A percentile compares a stretch with the other conserved stretches of the same genome.
phyloP scores from a whole-genome alignment of 768 basidiomycete genomes.

The Kwoniella shandongensis region DNA sequence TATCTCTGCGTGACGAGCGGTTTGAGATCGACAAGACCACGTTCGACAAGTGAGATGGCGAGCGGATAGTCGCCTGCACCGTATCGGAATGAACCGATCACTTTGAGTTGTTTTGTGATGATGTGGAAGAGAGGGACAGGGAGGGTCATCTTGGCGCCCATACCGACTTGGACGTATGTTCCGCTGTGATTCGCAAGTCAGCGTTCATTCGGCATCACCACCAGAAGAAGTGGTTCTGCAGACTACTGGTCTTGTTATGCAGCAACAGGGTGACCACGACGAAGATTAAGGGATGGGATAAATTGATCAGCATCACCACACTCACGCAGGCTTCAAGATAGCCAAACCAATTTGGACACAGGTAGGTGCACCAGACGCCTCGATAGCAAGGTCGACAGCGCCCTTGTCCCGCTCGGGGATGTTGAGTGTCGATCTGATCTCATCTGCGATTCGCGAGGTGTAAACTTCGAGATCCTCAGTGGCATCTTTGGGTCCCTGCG shows the following conservation, averaged over 20 bases:
- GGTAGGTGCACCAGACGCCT: constrained; percentile 86
- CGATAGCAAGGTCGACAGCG: constrained; percentile 79
- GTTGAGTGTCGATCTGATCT: constrained; percentile 58
- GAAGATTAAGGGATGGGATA: too few relatives aligned
- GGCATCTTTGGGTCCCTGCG: constrained; percentile 14
- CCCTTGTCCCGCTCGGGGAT: constrained; percentile 70
- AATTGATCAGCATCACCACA: too few relatives aligned
- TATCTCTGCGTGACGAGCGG: constrained; percentile 76
- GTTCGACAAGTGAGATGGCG: constrained; percentile 77
- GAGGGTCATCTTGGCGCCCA: constrained; percentile 72
- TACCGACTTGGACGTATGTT: constrained; percentile 66
- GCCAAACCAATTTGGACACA: constrained; percentile 82
- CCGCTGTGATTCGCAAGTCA: constrained; percentile 49
- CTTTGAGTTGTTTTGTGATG: constrained; percentile 73
- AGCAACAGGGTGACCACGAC: too few relatives aligned
- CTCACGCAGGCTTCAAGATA: constrained; percentile 65
- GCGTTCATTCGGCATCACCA: neutral
- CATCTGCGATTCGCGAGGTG: constrained; percentile 14
- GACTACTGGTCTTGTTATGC: too few relatives aligned
- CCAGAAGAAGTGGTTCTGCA: too few relatives aligned
- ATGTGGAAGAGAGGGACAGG: constrained; percentile 68
- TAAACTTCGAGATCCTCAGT: constrained; percentile 21
- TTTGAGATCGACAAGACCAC: constrained; percentile 79
- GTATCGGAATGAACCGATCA: constrained; percentile 81
- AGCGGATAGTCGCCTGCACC: constrained; percentile 55